Base-by-base conservation (phyloP, 1,284 basidiomycete species). In the Vanrija humicola region DNA sequence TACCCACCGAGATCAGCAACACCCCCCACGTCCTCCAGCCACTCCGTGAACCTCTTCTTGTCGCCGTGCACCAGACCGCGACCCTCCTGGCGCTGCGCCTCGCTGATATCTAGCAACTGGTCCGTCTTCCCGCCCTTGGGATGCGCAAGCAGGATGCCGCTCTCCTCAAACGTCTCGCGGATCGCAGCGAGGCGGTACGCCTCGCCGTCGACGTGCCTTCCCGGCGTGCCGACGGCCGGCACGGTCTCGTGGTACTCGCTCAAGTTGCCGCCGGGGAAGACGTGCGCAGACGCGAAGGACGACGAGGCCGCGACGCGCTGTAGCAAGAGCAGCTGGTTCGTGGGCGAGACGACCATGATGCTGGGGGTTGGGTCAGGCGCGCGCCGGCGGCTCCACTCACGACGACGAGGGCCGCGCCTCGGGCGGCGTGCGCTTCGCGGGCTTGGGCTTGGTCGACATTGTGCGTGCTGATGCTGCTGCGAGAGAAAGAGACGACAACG, bases 131-230 rank as follows among this genome's bases (percentile, higher is more conserved):
- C 18, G 5, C 45, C 54, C 25, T 38, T 45, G 38, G 10, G 7
- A 26, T 42, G 52, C 9, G 58, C 54, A 1, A 60, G 55, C 2
- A 60, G 52, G 14, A 60, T 54, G 14, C 58, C 58, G 43, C 58
- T 60, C 40, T 60, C 58, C 55, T 60, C 58, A 26, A 60, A 60
- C 19, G 58, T 56, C 46, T 60, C 58, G 9, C 58, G 55, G n/a
- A 60, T 44, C 18, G 58, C 58, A 3, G 52, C 55, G 1, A 56
- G 43, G 18, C 52, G 49, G 18, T 60, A 60, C 28, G 45, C 49
- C 16, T 34, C 19, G 38, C 58, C 50, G 34, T 60, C 52, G 43
- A 42, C 12, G 43, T 60, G 58, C 19, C 58, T 38, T 6, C 26
- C 43, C 5, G 52, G 38, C 14, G 38, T 42, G 16, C 42, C 48